phyloP scores from a whole-genome alignment of 495 filamentous ascomycete species.

The Neohortaea acidophila region DNA sequence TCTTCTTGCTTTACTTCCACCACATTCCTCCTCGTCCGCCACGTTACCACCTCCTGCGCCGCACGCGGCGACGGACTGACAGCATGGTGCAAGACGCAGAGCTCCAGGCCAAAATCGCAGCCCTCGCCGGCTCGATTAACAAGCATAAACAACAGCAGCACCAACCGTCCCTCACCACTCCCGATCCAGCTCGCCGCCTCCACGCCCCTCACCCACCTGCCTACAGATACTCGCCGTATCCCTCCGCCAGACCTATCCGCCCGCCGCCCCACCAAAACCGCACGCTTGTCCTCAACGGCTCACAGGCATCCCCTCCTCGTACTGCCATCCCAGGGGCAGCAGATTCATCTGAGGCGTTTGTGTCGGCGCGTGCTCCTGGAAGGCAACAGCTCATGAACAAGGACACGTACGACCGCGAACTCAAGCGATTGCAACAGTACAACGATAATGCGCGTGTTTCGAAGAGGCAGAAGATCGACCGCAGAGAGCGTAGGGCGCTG shows the following conservation, averaged over 20 bases:
- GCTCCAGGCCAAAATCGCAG: constrained; percentile 18
- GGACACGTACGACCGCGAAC: constrained; percentile 52
- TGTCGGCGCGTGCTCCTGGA: background rate
- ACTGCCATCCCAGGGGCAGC: constrained; percentile 8
- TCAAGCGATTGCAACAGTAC: constrained; percentile 47
- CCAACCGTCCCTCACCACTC: background rate
- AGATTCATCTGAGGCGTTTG: background rate
- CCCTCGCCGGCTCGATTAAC: constrained; percentile 14
- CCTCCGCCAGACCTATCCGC: constrained; percentile 3
- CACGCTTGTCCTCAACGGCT: constrained; percentile 56
- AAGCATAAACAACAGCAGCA: constrained; percentile 14
- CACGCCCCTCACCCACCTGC: background rate
- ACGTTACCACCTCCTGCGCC: background rate
- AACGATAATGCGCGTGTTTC: constrained; percentile 44
- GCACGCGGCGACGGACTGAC: background rate
- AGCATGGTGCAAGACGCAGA: constrained; percentile 12
- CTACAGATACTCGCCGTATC: constrained; percentile 16
- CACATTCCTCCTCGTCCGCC: background rate
- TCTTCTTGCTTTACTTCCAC: background rate
- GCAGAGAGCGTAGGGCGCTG: constrained; percentile 20
- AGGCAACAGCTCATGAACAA: constrained; percentile 84
- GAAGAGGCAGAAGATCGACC: constrained; percentile 15
- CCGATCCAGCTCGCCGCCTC: background rate
- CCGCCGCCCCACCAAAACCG: constrained; percentile 44
- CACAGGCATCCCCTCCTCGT: constrained; percentile 4